Percentiles rank a stretch among this genome's conserved stretches.
Conservation (phyloP, 208 protist genomes). For the Trichomonas vaginalis region DNA sequence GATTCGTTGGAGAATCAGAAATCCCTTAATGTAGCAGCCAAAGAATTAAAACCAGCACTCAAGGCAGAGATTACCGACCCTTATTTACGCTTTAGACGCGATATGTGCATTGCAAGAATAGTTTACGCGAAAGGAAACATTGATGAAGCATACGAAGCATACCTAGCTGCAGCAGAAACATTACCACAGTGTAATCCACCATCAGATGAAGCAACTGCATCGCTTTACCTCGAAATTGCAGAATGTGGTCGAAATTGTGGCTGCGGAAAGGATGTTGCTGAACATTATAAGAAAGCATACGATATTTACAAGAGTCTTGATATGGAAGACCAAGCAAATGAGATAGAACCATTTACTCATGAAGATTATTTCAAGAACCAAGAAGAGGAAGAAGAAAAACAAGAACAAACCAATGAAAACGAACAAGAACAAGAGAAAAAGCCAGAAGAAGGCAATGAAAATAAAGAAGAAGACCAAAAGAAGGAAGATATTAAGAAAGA, state of each 20-base stretch:
- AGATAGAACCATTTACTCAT: neutral
- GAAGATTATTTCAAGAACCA: neutral
- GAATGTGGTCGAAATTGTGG: neutral
- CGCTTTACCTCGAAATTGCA: neutral
- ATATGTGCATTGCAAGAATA: neutral
- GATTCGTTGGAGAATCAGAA: neutral
- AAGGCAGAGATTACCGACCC: neutral
- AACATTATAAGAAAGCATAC: neutral
- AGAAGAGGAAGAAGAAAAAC: neutral
- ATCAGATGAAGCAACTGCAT: neutral
- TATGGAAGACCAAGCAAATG: neutral
- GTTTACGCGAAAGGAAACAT: neutral
- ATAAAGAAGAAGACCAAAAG: neutral
- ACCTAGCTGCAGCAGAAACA: neutral
- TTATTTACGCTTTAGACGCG: neutral
- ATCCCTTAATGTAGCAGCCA: neutral
- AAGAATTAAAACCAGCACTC: neutral
- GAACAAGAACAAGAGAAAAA: neutral
- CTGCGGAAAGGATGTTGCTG: neutral
- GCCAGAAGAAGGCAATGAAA: too few relatives aligned
- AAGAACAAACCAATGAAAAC: too few relatives aligned
- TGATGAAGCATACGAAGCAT: neutral
- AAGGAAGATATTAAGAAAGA: neutral
- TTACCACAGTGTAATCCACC: neutral
- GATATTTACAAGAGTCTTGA: neutral